Base-by-base conservation (phyloP, 257 asterid genomes). In the Forsythia viridissima region DNA sequence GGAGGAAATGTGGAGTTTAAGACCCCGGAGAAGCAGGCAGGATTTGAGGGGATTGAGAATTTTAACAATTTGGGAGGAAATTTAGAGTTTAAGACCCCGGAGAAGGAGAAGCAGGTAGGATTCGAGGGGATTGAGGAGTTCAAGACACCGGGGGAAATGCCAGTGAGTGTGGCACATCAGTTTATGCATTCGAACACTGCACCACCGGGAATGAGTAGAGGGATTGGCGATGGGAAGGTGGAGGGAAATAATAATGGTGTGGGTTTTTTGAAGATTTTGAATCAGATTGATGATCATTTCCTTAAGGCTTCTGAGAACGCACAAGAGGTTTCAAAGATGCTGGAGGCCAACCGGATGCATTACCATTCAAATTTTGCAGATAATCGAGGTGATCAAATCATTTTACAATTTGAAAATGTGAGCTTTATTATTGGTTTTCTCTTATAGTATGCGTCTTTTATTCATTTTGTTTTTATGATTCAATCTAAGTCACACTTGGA, bases 311-410 rank as follows among this genome's bases (percentile, higher is more conserved):
- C 97, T 36, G 92, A 92, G 84, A 81, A 91, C 82, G 92, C 98
- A 0, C 97, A 93, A 80, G 96, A 86, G 88, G 99, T 95, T 63
- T 95, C 99, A 0, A 92, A 88, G 92, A 91, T 90, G 97, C 91
- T 95, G 36, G 99, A 95, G 90, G 99, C 99, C 55, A 92, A 97
- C 1, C 85, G 90, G 85, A 76, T 95, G 91, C 99, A 95, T 86
- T 95, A 93, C 79, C 99, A 95, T 86, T 92, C 97, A 0, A 95
- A 93, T 80, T 95, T 95, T 68, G 97, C 99, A 0, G 98, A 95
- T 87, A 91, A 92, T 88, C 90, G 93, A 92, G 99, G 99, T 93
- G 85, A 88, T 68, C 67, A 41, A 75, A 51, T 71, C n/a, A 39
- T 24, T 70, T 73, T 24, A 20, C 34, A 13, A 34, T 9, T 44